phyloP scores from a whole-genome alignment of 2,329 filamentous ascomycete genomes.

The Leptosphaerulina australis region DNA sequence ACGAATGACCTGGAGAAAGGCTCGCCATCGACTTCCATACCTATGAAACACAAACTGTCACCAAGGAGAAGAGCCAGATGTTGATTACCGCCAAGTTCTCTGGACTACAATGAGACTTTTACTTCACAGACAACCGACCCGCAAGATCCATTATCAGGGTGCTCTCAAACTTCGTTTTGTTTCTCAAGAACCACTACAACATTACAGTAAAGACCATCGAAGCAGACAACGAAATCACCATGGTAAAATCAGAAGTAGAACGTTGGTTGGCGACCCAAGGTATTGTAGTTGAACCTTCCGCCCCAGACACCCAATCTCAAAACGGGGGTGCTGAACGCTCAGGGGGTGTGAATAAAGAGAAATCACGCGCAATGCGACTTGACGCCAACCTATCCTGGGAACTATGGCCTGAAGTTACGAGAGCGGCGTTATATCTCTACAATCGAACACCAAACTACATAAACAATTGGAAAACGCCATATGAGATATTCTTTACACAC shows the following conservation, averaged over 20 bases:
- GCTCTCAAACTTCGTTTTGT: background rate
- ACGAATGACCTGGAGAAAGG: background rate
- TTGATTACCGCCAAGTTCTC: background rate
- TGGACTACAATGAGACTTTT: background rate
- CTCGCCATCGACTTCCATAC: constrained; percentile 7
- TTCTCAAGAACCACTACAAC: constrained; percentile 1
- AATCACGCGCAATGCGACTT: constrained; percentile 6
- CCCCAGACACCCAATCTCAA: constrained; percentile 11
- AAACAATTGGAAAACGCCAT: constrained; percentile 6
- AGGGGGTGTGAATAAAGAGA: constrained; percentile 11
- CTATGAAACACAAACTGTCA: constrained; percentile 4
- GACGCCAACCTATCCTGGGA: constrained; percentile 3
- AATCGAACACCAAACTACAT: constrained; percentile 9
- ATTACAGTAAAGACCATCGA: constrained; percentile 13
- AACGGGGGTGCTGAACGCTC: constrained; percentile 14
- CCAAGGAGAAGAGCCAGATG: constrained; percentile 5
- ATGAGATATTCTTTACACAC: constrained; percentile 11
- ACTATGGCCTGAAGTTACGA: background rate
- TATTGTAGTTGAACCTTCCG: constrained; percentile 14
- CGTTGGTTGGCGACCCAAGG: background rate
- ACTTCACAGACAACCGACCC: constrained; percentile 7
- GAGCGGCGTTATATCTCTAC: constrained; percentile 11
- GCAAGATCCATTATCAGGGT: constrained; percentile 2
- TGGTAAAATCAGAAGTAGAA: background rate
- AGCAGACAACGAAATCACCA: constrained; percentile 3